Evolutionary conservation across 1,284 basidiomycete genomes (phyloP).

Genomic region (Hemileia vastatrix): DNA sequence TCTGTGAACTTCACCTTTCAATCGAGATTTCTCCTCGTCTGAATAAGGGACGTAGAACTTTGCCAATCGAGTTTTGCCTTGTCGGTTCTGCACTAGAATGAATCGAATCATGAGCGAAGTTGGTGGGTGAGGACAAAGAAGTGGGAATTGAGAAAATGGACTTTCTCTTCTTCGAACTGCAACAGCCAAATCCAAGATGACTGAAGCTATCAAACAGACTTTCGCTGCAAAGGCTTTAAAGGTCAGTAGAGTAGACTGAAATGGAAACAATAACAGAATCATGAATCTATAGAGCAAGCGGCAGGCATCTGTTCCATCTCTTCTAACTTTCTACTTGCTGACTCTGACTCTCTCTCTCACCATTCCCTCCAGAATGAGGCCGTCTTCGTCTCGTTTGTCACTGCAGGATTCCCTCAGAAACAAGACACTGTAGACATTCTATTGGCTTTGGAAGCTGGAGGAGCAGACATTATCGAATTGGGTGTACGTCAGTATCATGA

Average conservation of each 20-base stretch:
- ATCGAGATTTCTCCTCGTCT: conserved; percentile 58
- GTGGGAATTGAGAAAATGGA: too few species aligned
- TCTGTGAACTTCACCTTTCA: conserved; percentile 89
- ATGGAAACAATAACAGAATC: background rate
- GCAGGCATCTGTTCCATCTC: conserved; percentile 8
- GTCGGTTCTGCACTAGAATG: conserved; percentile 78
- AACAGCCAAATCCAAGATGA: too few species aligned
- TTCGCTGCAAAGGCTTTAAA: conserved; percentile 60
- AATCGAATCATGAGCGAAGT: too few species aligned
- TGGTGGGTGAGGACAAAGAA: too few species aligned
- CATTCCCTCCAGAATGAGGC: conserved; percentile 29
- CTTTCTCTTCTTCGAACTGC: too few species aligned
- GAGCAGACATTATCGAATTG: conserved; percentile 88
- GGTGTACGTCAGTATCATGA: conserved; percentile 65
- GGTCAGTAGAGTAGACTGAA: conserved; percentile 45
- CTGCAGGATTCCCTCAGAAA: conserved; percentile 71
- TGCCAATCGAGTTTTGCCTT: conserved; percentile 89
- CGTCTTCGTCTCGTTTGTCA: conserved; percentile 61
- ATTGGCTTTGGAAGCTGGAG: conserved; percentile 82
- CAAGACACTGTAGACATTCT: conserved; percentile 75
- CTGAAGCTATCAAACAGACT: conserved; percentile 36
- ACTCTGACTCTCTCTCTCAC: background rate
- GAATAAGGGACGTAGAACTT: conserved; percentile 81
- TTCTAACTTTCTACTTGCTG: background rate
- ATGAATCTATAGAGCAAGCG: background rate